These are phyloP conservation scores for Pseudotulostoma volvatum DNA, from an alignment of 495 filamentous ascomycete genomes.

Conservation along the genomic window DNA sequence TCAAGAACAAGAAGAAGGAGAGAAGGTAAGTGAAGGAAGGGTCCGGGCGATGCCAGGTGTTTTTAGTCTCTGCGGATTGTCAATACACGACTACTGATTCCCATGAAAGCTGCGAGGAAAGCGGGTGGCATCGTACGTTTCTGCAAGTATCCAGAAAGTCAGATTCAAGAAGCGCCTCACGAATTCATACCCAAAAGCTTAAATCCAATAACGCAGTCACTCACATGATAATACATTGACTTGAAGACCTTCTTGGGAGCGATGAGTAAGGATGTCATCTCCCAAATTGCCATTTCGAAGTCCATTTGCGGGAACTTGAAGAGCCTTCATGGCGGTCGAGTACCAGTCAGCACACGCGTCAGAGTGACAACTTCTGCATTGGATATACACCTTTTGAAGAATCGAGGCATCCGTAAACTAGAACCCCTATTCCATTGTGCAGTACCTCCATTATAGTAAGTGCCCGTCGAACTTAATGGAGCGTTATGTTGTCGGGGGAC, in stretches of 20 bases:
- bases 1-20: constrained; percentile 56
- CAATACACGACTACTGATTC: constrained; percentile 3
- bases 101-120: neutral
- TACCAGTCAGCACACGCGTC: neutral
- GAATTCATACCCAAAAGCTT: too few relatives aligned
- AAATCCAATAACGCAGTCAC: too few relatives aligned
- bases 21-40: constrained; percentile 66
- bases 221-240: constrained; percentile 61
- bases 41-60: constrained; percentile 61
- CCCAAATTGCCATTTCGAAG: constrained; percentile 65
- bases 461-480: constrained; percentile 33
- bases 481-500: constrained; percentile 42
- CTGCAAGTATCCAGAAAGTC: neutral
- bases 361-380: neutral
- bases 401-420: constrained; percentile 37
- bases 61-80: constrained; percentile 46
- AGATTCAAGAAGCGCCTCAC: too few relatives aligned
- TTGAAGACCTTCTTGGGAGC: constrained; percentile 65
- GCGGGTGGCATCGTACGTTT: constrained; percentile 1
- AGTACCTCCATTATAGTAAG: constrained; percentile 5
- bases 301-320: constrained; percentile 58
- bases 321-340: constrained; percentile 19
- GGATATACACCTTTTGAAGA: constrained; percentile 34
- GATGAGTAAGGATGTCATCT: constrained; percentile 58
- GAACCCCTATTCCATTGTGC: constrained; percentile 24